A percentile compares a stretch with the other conserved stretches of the same genome.
Conservation (phyloP, 2,329 filamentous ascomycete genomes). For the Paramyrothecium sp. region DNA sequence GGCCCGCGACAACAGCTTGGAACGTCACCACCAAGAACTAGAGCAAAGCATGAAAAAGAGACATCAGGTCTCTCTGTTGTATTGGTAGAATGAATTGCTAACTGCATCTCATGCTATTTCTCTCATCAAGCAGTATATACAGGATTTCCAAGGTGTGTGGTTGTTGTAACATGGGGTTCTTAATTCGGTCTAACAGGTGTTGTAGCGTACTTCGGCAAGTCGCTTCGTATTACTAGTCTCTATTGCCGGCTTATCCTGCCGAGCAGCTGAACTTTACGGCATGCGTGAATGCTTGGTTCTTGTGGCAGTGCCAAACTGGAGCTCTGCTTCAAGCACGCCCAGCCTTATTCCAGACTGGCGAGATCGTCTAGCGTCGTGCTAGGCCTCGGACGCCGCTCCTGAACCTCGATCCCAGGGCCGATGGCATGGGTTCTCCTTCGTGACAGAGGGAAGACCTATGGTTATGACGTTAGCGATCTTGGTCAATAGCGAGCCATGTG, state of each 20-base stretch:
- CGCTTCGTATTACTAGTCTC: neutral
- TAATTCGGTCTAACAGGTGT: neutral
- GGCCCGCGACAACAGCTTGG: too few relatives aligned
- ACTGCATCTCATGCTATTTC: neutral
- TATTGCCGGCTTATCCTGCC: neutral
- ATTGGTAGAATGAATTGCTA: neutral
- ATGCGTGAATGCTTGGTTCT: too few relatives aligned
- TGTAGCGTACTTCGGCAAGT: neutral
- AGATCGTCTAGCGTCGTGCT: slow-evolving; percentile 62
- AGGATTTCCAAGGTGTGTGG: neutral
- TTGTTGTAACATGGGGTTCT: neutral
- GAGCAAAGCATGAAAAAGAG: too few relatives aligned
- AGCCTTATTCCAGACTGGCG: slow-evolving; percentile 62
- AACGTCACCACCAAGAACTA: too few relatives aligned
- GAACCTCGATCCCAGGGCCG: slow-evolving; percentile 80
- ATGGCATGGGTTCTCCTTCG: slow-evolving; percentile 65
- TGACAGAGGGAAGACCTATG: slow-evolving; percentile 55
- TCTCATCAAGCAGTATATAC: neutral
- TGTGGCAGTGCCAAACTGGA: too few relatives aligned
- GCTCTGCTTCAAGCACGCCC: too few relatives aligned
- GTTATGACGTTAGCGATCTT: slow-evolving; percentile 7
- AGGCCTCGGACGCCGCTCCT: slow-evolving; percentile 61
- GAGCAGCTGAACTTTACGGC: too few relatives aligned
- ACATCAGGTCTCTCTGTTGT: too few relatives aligned
- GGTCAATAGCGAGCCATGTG: neutral